Evolutionary conservation across 352 stramenopile species (phyloP), one percentile per base, ranked within the genome.

Genomic region (Phytopythium chamaehyphon): DNA sequence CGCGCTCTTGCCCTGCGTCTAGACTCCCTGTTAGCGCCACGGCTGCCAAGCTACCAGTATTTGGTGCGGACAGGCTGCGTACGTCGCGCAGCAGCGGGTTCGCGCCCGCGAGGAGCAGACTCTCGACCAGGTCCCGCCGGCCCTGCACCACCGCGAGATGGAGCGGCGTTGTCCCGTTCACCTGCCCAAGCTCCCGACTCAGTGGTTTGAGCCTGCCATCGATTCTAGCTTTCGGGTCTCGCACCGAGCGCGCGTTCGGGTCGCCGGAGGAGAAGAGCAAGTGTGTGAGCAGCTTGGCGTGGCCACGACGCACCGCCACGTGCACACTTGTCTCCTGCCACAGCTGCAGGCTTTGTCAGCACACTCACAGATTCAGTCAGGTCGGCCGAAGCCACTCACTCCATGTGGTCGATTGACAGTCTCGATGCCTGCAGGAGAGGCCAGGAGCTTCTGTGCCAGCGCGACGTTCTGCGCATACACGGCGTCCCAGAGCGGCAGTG

Each of bases 291-390:
- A 87, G 69, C 49, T 89, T 89, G 39, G 44, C 40, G 51, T 82
- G 74, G 24, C 71, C 73, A 24, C 70, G 72, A 10, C 51, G 50
- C 16, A 86, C 73, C n/a, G 66, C 74, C 3, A 86, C 40, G 52
- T 88, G 75, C 8, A 83, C 66, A 21, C 73, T 78, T 24, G 75
- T 86, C 51, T 80, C 63, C 54, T 78, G 75, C 71, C 76, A 84
- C 16, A 88, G 47, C 76, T 85, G 36, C 12, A 16, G 38, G 21
- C 16, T 24, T 21, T 18, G 36, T 22, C 0, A 47, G 11, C 19
- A 21, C n/a, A 40, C 16, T 22, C 36, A 37, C 23, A 6, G 19
- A 4, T 11, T 5, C 42, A 18, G 19, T 7, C 22, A 7, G 6
- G 22, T 14, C 12, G 21, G 22, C 15, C 40, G 15, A 14, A 4